phyloP scores from a whole-genome alignment of 108 stramenopile genomes.

The Aurantiochytrium sp. region DNA sequence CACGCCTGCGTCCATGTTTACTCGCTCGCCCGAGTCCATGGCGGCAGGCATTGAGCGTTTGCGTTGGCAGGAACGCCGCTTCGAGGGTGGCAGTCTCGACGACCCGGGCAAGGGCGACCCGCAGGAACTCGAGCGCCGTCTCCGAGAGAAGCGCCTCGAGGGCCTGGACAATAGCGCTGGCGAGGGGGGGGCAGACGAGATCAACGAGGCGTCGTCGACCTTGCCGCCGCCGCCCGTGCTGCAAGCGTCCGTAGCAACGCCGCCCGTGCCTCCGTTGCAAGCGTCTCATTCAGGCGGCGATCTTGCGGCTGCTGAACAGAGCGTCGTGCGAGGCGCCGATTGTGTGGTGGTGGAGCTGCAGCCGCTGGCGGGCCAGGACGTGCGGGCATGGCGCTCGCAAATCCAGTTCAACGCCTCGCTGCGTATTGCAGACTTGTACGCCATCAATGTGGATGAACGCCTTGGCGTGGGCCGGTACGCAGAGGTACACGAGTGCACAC shows the following conservation, averaged over 20 bases:
- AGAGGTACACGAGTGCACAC: not conserved
- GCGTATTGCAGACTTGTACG: not conserved
- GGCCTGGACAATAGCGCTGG: too few relatives aligned
- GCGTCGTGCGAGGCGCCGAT: not conserved
- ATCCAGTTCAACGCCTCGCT: not conserved
- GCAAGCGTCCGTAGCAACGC: not conserved
- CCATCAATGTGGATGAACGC: not conserved
- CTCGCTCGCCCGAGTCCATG: not conserved
- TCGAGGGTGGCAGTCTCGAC: too few relatives aligned
- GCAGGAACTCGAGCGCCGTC: too few relatives aligned
- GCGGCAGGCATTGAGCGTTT: not conserved
- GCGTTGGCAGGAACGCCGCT: too few relatives aligned
- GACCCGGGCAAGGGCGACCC: too few relatives aligned
- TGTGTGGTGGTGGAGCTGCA: not conserved
- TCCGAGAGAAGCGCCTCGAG: too few relatives aligned
- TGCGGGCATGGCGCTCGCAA: not conserved
- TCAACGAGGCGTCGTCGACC: not conserved
- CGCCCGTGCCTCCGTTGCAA: not conserved
- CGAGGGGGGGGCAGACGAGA: not conserved
- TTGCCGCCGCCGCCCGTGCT: not conserved
- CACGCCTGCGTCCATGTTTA: not conserved
- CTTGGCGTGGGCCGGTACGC: slow-evolving; percentile 12
- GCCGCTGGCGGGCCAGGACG: not conserved
- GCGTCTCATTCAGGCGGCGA: not conserved
- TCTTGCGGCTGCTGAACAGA: not conserved